Evolutionary conservation across 345 rosid genomes (phyloP), one percentile per base, ranked within the genome.

Genomic region (Dimocarpus longan): DNA sequence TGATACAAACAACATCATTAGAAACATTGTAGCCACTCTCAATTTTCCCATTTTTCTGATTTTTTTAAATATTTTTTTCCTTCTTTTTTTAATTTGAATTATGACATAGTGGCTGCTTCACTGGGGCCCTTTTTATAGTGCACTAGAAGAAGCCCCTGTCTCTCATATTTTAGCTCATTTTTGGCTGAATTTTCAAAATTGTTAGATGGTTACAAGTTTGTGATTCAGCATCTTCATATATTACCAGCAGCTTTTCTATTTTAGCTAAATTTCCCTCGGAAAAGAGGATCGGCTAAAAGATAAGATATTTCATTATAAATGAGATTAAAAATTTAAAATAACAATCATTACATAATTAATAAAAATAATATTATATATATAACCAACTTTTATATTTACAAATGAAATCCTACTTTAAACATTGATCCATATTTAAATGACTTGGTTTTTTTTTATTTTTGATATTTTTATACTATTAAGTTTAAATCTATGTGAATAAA

Each of bases 1-100:
- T 8, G 71, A 74, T 32, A 77, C n/a, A 12, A n/a, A 15, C 42
- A 78, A 48, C 13, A 77, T 40, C 2, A 75, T n/a, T 8, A n/a
- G 0, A 9, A 15, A 13, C 32, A 56, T 12, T 8, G 54, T 28
- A 3, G 19, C 19, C 5, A 21, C n/a, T 8, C 11, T 77, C 24
- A 42, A 13, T 21, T 40, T 24, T 40, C 2, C 68, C 73, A 77
- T 77, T 18, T 39, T 26, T 28, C 56, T 66, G 5, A 8, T 68
- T 68, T 5, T 54, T 54, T 57, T 19, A n/a, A n/a, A n/a, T n/a
- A n/a, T 57, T 18, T 5, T 1, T 37, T 72, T 10, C 21, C 5
- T 50, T 4, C 2, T 50, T 42, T 42, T 4, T 42, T 6, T 42
- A 1, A 5, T 42, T 42, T 42, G 56, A 57, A 12, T 12, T 21